These are phyloP conservation scores for Lactifluus volemus DNA, from an alignment of 768 basidiomycete species.

Conservation along the genomic window DNA sequence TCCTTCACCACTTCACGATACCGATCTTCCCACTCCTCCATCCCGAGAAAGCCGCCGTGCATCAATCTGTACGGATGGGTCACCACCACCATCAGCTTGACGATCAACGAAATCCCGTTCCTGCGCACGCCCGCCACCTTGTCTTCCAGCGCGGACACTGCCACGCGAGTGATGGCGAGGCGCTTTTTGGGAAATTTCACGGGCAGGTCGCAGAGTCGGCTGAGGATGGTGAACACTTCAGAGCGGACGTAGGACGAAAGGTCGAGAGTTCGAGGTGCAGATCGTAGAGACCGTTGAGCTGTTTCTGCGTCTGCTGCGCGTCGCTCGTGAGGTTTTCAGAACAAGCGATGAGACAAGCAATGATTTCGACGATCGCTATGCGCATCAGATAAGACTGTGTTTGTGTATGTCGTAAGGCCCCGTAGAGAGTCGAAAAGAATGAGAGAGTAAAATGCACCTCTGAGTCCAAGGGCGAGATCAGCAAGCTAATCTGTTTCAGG, in stretches of 20 bases:
- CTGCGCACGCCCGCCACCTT: no score
- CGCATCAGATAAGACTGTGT: slow-evolving; percentile 85
- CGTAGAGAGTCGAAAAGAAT: neutral
- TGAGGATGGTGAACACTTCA: no score
- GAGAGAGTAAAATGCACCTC: slow-evolving; percentile 46
- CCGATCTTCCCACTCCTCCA: slow-evolving; percentile 63
- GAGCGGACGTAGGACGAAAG: no score
- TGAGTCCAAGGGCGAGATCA: slow-evolving; percentile 82
- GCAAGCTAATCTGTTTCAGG: slow-evolving; percentile 80
- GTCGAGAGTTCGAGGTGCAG: no score
- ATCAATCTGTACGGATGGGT: slow-evolving; percentile 86
- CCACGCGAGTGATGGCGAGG: no score
- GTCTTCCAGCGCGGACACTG: no score
- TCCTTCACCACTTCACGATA: slow-evolving; percentile 56
- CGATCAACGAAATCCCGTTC: slow-evolving; percentile 32
- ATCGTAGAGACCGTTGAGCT: no score
- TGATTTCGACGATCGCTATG: neutral
- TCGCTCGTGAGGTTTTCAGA: no score
- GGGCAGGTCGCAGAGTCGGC: no score
- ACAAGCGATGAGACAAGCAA: no score
- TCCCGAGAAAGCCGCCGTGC: slow-evolving; percentile 74
- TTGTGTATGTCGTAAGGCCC: neutral
- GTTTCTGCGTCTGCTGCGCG: no score
- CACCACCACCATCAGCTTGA: slow-evolving; percentile 61
- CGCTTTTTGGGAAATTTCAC: no score